Base-by-base conservation (phyloP, 306 rosid genomes). In the Sicyos edulis region DNA sequence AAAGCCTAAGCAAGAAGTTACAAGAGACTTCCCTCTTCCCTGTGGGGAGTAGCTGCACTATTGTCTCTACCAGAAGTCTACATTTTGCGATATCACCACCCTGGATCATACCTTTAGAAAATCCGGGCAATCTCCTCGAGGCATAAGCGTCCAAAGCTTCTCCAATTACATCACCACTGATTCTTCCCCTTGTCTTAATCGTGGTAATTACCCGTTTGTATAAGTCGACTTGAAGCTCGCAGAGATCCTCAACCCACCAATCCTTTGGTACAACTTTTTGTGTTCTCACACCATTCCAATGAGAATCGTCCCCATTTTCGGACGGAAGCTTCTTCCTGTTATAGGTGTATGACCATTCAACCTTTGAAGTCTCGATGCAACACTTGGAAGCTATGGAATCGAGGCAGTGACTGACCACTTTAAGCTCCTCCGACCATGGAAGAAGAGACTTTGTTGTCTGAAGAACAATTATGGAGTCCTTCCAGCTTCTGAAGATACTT, bases 171-270 rank as follows among this genome's bases (percentile, higher is more conserved):
- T 80, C 84, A 8, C 84, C 76, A 54, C 88, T 83, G 74, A 83
- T 71, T 62, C 74, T 79, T n/a, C 93, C 89, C 70, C 78, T 87
- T 1, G 87, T 79, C 80, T 75, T 81, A 24, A 93, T 84, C 15
- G 91, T 82, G 24, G 85, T 77, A 57, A 90, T 81, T 76, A 86
- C 83, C 22, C 87, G 70, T 72, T 90, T 85, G 85, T 84, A 93
- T 58, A 86, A 83, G 83, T 90, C 98, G 20, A 88, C 89, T 74
- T 83, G 96, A 77, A 93, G 98, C 50, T 88, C 96, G 9, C 90
- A 93, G 17, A 93, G 90, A 57, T 93, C 98, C 78, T 71, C 98
- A 59, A 90, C 96, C 97, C 98, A 93, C 98, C 98, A 93, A 78
- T 93, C 98, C 64, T 78, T 83, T 1, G 98, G 98, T 79, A 93